A percentile compares a stretch with the other conserved stretches of the same genome.
Evolutionary conservation across 106 monocot species (phyloP).

Genomic region (Acanthochlamys bracteata): DNA sequence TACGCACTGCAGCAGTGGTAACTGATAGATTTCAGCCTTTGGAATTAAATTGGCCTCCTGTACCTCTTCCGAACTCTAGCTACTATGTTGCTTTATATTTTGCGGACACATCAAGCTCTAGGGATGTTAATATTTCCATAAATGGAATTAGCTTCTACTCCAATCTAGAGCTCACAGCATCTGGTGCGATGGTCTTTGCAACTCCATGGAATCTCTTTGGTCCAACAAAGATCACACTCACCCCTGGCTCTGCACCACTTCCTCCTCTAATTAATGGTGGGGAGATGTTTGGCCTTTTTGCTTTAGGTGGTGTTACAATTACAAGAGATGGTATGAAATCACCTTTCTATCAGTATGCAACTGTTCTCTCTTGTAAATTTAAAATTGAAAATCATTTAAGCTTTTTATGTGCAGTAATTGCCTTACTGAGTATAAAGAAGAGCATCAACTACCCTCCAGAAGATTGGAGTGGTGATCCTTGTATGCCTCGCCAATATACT

Average conservation of each 20-base stretch:
- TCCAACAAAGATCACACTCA: constrained; percentile 39
- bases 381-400: neutral
- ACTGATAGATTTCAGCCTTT: constrained; percentile 26
- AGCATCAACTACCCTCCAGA: constrained; percentile 47
- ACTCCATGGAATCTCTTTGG: constrained; percentile 72
- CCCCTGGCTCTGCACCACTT: constrained; percentile 19
- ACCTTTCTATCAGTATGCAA: neutral
- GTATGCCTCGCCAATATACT: constrained; percentile 56
- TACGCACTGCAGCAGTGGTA: constrained; percentile 51
- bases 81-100: constrained; percentile 95
- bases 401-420: constrained; percentile 42
- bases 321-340: constrained; percentile 57
- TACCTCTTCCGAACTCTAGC: constrained; percentile 49
- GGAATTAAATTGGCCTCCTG: constrained; percentile 71
- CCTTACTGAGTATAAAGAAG: constrained; percentile 42
- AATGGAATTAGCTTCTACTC: constrained; percentile 57
- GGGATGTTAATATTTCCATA: constrained; percentile 49
- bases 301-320: constrained; percentile 33
- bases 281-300: constrained; percentile 63
- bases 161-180: constrained; percentile 36
- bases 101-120: constrained; percentile 42
- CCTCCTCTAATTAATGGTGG: constrained; percentile 81
- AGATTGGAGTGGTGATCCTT: constrained; percentile 94
- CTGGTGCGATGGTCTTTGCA: constrained; percentile 53
- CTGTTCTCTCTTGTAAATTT: neutral